A percentile compares a stretch with the other conserved stretches of the same genome.
Conservation (phyloP, 306 rosid species). For the Corylus heterophylla region DNA sequence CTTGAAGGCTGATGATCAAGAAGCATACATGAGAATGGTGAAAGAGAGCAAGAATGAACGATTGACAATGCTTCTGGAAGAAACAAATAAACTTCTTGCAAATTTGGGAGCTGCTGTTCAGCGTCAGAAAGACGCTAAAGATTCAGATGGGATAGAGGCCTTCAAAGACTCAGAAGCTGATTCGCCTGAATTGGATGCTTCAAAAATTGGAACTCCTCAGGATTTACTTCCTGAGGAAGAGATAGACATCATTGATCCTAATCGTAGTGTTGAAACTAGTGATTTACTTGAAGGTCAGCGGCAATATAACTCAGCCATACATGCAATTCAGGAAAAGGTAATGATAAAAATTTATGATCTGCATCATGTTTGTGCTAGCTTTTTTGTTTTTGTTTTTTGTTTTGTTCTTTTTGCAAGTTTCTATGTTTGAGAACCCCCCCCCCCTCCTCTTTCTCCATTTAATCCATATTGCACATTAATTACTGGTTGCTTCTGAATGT, state of each 20-base stretch:
- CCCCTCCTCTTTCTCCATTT: background rate
- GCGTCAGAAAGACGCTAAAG: conserved; percentile 91
- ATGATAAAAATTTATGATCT: conserved; percentile 1
- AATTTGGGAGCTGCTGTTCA: conserved; percentile 99
- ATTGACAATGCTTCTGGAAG: conserved; percentile 89
- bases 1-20: conserved; percentile 97
- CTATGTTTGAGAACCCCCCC: background rate
- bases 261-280: conserved; percentile 64
- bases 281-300: conserved; percentile 99
- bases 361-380: background rate
- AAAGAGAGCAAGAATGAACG: conserved; percentile 98
- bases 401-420: background rate
- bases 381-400: background rate
- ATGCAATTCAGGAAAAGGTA: conserved; percentile 96
- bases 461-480: background rate
- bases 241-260: conserved; percentile 68
- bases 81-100: conserved; percentile 92
- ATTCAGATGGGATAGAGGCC: conserved; percentile 69
- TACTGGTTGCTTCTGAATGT: background rate
- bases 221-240: conserved; percentile 73
- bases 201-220: conserved; percentile 59
- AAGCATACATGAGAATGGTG: conserved; percentile 99
- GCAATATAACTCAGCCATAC: conserved; percentile 96
- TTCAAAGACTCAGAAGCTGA: conserved; percentile 85
- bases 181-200: conserved; percentile 65